Evolutionary conservation across 2,329 filamentous ascomycete species (phyloP).

Genomic region (Microdochium paspali): DNA sequence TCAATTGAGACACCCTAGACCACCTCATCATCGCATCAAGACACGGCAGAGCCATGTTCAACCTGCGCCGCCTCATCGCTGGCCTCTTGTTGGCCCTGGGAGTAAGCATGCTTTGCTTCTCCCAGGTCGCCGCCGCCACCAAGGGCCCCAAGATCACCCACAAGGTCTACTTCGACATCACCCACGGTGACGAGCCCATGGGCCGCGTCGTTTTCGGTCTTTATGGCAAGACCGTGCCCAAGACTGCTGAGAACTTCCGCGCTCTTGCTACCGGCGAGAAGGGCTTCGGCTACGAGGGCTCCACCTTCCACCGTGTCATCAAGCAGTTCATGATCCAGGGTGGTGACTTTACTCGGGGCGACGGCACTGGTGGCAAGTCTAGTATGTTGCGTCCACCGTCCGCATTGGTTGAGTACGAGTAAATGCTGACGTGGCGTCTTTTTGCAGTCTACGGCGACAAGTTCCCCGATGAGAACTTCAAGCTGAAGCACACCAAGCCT

Average conservation of each 20-base stretch:
- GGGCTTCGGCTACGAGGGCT: slow-evolving; percentile 75
- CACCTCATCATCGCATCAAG: slow-evolving; percentile 1
- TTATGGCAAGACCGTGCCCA: slow-evolving; percentile 79
- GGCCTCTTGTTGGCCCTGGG: slow-evolving; percentile 69
- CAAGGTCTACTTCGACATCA: slow-evolving; percentile 87
- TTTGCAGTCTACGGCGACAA: slow-evolving; percentile 65
- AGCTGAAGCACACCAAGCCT: slow-evolving; percentile 84
- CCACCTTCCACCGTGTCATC: slow-evolving; percentile 83
- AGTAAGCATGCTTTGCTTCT: slow-evolving; percentile 65
- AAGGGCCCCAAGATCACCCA: slow-evolving; percentile 93
- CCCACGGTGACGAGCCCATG: slow-evolving; percentile 63
- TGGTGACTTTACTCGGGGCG: slow-evolving; percentile 76
- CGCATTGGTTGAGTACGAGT: no score
- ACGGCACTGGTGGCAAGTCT: slow-evolving; percentile 78
- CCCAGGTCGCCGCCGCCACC: slow-evolving; percentile 61
- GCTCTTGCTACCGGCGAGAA: slow-evolving; percentile 78
- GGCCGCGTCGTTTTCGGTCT: slow-evolving; percentile 74
- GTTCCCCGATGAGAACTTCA: slow-evolving; percentile 90
- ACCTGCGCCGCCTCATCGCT: slow-evolving; percentile 59
- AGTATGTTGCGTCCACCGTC: slow-evolving; percentile 42
- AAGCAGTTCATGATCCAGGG: slow-evolving; percentile 89
- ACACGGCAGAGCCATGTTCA: slow-evolving; percentile 65
- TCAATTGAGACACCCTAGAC: slow-evolving; percentile 1
- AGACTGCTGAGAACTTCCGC: slow-evolving; percentile 66
- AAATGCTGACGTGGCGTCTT: not conserved